These are phyloP conservation scores for Paraphaeosphaeria minitans DNA, from an alignment of 2,329 filamentous ascomycete species.

Conservation along the genomic window DNA sequence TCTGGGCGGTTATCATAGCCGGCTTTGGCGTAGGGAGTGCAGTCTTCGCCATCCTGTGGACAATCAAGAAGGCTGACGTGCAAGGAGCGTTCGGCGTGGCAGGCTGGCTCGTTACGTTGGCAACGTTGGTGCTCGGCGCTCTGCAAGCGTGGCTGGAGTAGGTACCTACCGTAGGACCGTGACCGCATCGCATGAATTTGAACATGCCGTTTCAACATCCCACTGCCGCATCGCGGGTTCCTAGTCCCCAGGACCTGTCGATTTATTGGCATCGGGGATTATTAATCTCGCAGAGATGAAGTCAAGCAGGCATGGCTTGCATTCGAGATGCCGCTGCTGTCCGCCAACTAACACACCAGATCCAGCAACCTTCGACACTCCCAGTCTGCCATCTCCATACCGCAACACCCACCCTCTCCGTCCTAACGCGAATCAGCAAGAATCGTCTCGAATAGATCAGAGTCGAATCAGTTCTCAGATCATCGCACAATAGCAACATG, in stretches of 20 bases:
- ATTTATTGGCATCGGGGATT: neutral
- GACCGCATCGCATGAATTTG: neutral
- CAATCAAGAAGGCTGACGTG: slow-evolving; percentile 37
- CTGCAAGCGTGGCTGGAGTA: slow-evolving; percentile 41
- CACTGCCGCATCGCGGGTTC: neutral
- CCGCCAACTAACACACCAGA: neutral
- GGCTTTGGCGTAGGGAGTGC: slow-evolving; percentile 40
- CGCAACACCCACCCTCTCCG: neutral
- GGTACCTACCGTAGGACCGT: no score
- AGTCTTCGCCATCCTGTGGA: slow-evolving; percentile 45
- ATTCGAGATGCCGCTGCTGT: neutral
- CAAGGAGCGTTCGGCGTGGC: slow-evolving; percentile 50
- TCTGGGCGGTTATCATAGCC: slow-evolving; percentile 39
- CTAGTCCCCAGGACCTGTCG: neutral
- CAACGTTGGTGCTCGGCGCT: slow-evolving; percentile 39
- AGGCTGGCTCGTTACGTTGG: slow-evolving; percentile 43
- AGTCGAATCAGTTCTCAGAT: neutral
- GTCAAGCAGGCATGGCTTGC: neutral
- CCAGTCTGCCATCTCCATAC: neutral
- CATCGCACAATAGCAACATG: neutral
- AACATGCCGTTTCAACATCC: neutral
- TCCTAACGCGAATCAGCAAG: neutral
- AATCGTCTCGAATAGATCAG: slow-evolving; percentile 6
- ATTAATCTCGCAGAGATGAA: neutral
- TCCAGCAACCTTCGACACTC: neutral